Conservation (phyloP, 345 rosid species). For the Microcos paniculata region DNA sequence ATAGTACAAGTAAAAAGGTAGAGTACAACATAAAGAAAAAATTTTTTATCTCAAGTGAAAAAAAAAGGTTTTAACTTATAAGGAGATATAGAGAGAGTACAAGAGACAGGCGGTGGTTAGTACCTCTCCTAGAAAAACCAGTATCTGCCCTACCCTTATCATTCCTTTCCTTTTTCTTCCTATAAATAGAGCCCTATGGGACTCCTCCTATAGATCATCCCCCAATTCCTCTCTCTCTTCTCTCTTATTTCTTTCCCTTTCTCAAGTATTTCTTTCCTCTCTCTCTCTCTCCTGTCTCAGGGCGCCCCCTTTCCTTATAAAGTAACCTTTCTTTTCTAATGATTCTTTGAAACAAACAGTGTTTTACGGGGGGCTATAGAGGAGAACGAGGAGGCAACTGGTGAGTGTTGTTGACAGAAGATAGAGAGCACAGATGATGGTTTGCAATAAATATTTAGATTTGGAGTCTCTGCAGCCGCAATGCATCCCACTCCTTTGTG, state of each 20-base stretch:
- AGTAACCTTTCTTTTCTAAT: slow-evolving; percentile 20
- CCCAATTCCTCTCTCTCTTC: neutral
- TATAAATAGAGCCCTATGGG: slow-evolving; percentile 37
- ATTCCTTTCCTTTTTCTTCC: slow-evolving; percentile 14
- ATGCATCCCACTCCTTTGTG: slow-evolving; percentile 77
- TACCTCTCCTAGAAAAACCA: neutral
- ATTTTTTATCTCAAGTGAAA: slow-evolving; percentile 5
- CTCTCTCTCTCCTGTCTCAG: neutral
- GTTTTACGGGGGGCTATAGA: neutral
- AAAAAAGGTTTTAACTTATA: neutral
- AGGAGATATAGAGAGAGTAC: neutral
- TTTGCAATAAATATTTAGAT: slow-evolving; percentile 41
- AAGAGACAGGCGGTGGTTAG: slow-evolving; percentile 6
- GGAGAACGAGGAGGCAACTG: slow-evolving; percentile 18
- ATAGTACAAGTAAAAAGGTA: neutral
- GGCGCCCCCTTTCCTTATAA: slow-evolving; percentile 30
- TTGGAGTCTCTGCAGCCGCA: slow-evolving; percentile 34
- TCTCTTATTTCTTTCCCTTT: neutral
- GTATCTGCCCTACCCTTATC: neutral
- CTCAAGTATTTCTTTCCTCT: neutral
- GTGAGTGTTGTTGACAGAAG: slow-evolving; percentile 85
- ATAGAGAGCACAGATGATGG: slow-evolving; percentile 98
- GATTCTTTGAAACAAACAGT: neutral
- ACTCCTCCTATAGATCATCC: slow-evolving; percentile 25
- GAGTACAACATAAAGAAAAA: neutral